Evolutionary conservation across 2,329 filamentous ascomycete species (phyloP).

Genomic region (Chrysoporthe deuterocubensis): DNA sequence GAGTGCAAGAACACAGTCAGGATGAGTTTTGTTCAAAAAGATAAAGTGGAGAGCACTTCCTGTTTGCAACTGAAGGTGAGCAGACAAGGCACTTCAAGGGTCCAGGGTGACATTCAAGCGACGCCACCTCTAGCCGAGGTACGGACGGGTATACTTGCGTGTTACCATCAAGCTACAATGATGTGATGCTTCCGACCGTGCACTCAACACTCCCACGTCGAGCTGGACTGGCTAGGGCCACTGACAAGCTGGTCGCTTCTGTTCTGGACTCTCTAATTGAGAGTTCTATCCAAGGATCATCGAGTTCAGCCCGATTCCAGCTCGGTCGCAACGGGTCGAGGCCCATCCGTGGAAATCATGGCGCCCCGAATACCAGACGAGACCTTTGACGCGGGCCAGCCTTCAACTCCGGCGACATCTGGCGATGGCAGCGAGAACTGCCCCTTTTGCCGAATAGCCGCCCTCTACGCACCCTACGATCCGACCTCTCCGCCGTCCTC

Average conservation of each 20-base stretch:
- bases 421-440: conserved; percentile 44
- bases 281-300: background rate
- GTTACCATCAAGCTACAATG: background rate
- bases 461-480: conserved; percentile 52
- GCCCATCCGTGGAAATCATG: conserved; percentile 8
- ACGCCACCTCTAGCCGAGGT: conserved; percentile 18
- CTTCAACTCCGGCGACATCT: conserved; percentile 15
- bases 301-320: background rate
- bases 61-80: no score
- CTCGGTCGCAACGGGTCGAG: background rate
- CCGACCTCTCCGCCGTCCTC: conserved; percentile 48
- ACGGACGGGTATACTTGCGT: background rate
- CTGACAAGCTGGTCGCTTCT: background rate
- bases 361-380: conserved; percentile 24
- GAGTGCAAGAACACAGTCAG: no score
- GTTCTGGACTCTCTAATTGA: background rate
- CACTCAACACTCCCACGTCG: background rate
- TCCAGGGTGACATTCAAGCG: background rate
- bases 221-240: background rate
- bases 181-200: background rate
- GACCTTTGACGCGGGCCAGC: conserved; percentile 18
- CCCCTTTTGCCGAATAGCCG: conserved; percentile 66
- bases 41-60: no score
- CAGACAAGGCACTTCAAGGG: conserved; percentile 3
- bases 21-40: no score